Conservation (phyloP, 2,329 filamentous ascomycete species). For the Diaporthe aspalathi region DNA sequence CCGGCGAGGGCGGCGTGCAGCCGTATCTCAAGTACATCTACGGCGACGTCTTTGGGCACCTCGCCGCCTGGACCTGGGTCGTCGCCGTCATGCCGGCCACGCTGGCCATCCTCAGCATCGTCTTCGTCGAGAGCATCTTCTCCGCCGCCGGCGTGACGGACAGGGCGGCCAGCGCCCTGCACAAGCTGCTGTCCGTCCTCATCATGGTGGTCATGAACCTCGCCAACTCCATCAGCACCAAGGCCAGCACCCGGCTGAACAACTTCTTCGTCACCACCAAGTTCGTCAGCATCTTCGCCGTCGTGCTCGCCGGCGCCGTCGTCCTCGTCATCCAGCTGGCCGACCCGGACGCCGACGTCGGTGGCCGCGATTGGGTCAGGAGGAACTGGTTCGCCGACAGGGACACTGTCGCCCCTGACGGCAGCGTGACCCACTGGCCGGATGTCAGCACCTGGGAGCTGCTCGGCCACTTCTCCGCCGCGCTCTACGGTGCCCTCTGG, state of each 20-base stretch:
- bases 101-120: constrained; percentile 72
- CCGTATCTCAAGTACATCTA: constrained; percentile 71
- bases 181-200: constrained; percentile 64
- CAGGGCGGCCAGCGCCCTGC: constrained; percentile 54
- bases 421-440: constrained; percentile 60
- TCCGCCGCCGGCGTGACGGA: constrained; percentile 61
- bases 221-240: constrained; percentile 68
- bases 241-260: constrained; percentile 65
- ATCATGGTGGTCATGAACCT: constrained; percentile 59
- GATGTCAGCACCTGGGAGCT: constrained; percentile 65
- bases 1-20: constrained; percentile 72
- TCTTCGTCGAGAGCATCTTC: constrained; percentile 71
- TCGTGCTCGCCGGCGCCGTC: constrained; percentile 61
- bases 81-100: constrained; percentile 73
- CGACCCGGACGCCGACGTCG: constrained; percentile 51
- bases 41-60: constrained; percentile 70
- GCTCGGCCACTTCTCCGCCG: constrained; percentile 69
- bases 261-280: constrained; percentile 67
- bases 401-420: constrained; percentile 61
- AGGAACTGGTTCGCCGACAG: constrained; percentile 67
- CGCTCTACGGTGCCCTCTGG: constrained; percentile 72
- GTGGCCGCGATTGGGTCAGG: constrained; percentile 62
- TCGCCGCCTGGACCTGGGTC: constrained; percentile 75
- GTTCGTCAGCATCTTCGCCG: constrained; percentile 59
- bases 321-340: constrained; percentile 57